A percentile compares a stretch with the other conserved stretches of the same genome.
Conservation (phyloP, 2,329 filamentous ascomycete species). For the Hortaea werneckii region DNA sequence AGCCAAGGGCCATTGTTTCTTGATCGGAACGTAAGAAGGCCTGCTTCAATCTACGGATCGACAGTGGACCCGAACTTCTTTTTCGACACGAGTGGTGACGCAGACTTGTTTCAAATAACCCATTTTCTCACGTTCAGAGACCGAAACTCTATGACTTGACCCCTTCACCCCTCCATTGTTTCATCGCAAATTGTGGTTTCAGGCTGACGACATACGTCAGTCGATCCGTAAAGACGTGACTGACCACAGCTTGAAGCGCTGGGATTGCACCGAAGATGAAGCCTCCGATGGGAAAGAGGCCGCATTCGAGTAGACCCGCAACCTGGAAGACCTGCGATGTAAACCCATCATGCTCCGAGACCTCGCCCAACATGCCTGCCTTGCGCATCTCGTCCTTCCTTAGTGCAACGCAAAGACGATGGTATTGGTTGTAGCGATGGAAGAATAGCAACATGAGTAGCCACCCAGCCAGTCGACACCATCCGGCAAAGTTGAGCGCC, state of each 20-base stretch:
- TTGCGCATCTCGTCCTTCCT: slow-evolving; percentile 58
- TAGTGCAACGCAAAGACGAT: slow-evolving; percentile 48
- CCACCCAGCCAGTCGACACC: slow-evolving; percentile 52
- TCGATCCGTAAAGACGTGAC: slow-evolving; percentile 60
- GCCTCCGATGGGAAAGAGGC: slow-evolving; percentile 56
- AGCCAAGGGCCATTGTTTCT: too few relatives aligned
- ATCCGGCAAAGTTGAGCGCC: slow-evolving; percentile 51
- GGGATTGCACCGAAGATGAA: slow-evolving; percentile 59
- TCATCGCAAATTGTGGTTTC: slow-evolving; percentile 39
- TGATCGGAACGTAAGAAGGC: too few relatives aligned
- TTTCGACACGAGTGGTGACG: too few relatives aligned
- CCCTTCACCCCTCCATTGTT: neutral
- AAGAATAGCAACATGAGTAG: slow-evolving; percentile 54
- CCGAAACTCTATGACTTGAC: too few relatives aligned
- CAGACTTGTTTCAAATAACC: too few relatives aligned
- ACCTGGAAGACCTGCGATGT: slow-evolving; percentile 16
- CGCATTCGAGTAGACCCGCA: slow-evolving; percentile 50
- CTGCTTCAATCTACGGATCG: too few relatives aligned
- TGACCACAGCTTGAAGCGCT: slow-evolving; percentile 55
- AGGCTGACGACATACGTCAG: slow-evolving; percentile 63
- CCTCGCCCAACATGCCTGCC: slow-evolving; percentile 53
- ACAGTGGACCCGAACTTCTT: too few relatives aligned
- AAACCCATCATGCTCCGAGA: slow-evolving; percentile 31
- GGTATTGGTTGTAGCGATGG: slow-evolving; percentile 58
- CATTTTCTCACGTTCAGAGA: too few relatives aligned